These are phyloP conservation scores for Xylariaceae sp. DNA, from an alignment of 2,329 filamentous ascomycete genomes.

Conservation along the genomic window DNA sequence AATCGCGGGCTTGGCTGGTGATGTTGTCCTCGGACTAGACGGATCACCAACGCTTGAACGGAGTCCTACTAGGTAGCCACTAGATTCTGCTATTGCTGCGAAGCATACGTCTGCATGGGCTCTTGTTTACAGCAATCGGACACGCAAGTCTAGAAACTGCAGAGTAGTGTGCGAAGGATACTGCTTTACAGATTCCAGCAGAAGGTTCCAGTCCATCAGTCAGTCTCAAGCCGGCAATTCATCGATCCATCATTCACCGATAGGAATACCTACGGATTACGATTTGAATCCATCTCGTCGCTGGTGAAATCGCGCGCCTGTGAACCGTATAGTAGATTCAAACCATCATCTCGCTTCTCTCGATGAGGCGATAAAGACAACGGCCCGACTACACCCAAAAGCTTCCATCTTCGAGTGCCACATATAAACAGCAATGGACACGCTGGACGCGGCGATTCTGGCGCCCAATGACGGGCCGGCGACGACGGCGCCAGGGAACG, in stretches of 20 bases:
- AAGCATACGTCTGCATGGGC: too few species aligned
- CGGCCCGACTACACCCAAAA: constrained; percentile 15
- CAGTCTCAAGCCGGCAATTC: not conserved
- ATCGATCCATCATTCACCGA: not conserved
- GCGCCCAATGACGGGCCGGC: constrained; percentile 21
- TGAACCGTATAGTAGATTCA: not conserved
- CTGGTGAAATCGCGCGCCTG: not conserved
- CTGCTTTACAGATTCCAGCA: too few species aligned
- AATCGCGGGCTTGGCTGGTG: not conserved
- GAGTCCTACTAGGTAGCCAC: too few species aligned
- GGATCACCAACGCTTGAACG: not conserved
- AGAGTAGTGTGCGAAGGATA: too few species aligned
- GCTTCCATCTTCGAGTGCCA: constrained; percentile 21
- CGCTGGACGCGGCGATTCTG: constrained; percentile 25
- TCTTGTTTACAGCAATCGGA: too few species aligned
- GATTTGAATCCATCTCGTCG: not conserved
- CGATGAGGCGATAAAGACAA: constrained; percentile 24
- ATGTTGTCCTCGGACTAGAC: not conserved
- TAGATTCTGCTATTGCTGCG: too few species aligned
- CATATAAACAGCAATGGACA: constrained; percentile 21
- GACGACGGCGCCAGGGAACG: constrained; percentile 31
- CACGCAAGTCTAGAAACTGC: too few species aligned
- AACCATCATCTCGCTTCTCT: constrained; percentile 8
- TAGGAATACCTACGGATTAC: not conserved
- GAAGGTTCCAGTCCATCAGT: too few species aligned